These are phyloP conservation scores for Geotrichum citri-aurantii DNA, from an alignment of 1,139 yeast species.

Conservation along the genomic window DNA sequence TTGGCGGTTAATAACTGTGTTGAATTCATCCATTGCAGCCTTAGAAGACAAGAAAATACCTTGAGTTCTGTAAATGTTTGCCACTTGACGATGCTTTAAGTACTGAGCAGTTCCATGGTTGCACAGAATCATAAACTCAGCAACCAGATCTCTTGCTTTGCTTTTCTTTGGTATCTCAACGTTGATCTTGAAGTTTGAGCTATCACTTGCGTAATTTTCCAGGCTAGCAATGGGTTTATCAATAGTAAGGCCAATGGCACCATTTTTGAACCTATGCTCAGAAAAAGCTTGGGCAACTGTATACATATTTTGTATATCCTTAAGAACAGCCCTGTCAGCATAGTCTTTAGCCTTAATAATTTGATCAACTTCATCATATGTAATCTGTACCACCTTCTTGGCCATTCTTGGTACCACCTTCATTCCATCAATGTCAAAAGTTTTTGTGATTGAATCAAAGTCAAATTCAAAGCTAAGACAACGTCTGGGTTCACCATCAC, in stretches of 20 bases:
- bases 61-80: slow-evolving; percentile 56
- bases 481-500: slow-evolving; percentile 43
- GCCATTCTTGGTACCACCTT: slow-evolving; percentile 38
- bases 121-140: slow-evolving; percentile 78
- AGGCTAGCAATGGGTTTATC: slow-evolving; percentile 18
- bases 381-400: slow-evolving; percentile 43
- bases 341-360: slow-evolving; percentile 22
- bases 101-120: slow-evolving; percentile 57
- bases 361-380: slow-evolving; percentile 47
- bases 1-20: slow-evolving; percentile 25
- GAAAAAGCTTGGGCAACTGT: slow-evolving; percentile 36
- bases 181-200: slow-evolving; percentile 18
- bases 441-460: slow-evolving; percentile 34
- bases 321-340: slow-evolving; percentile 20
- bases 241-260: slow-evolving; percentile 37
- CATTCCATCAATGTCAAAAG: slow-evolving; percentile 23
- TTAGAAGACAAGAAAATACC: slow-evolving; percentile 31
- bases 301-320: slow-evolving; percentile 38
- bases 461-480: slow-evolving; percentile 45
- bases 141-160: slow-evolving; percentile 43
- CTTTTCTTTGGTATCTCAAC: slow-evolving; percentile 4
- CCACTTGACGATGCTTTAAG: slow-evolving; percentile 44
- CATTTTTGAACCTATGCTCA: slow-evolving; percentile 31
- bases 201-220: slow-evolving; percentile 24
- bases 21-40: slow-evolving; percentile 4